Percentiles rank a stretch among this genome's conserved stretches.
These are phyloP conservation scores for Magnolia changhungtana DNA, from an alignment of 164 flowering plant genomes.

Conservation along the genomic window DNA sequence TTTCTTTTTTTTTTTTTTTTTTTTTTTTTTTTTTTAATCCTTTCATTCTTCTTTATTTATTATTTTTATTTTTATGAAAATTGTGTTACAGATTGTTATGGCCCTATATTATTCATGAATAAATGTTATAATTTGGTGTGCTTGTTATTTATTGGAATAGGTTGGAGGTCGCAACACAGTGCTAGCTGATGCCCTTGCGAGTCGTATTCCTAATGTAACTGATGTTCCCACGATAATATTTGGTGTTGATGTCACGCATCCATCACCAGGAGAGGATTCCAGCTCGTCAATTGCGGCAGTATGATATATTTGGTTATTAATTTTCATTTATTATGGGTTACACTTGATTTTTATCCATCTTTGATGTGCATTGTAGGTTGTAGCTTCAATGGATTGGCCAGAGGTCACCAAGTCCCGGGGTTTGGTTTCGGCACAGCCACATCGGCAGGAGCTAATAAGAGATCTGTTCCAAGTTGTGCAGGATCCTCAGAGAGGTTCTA, in stretches of 20 bases:
- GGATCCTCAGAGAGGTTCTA: constrained; percentile 43
- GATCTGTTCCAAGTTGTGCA: constrained; percentile 46
- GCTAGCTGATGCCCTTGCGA: constrained; percentile 34
- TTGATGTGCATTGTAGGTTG: constrained; percentile 21
- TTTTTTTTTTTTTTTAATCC: too few species aligned
- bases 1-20: too few species aligned
- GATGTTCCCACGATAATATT: constrained; percentile 52
- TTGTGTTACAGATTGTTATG: too few species aligned
- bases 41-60: too few species aligned
- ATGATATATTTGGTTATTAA: not conserved
- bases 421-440: constrained; percentile 25
- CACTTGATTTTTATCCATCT: not conserved
- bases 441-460: constrained; percentile 64
- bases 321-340: constrained; percentile 16
- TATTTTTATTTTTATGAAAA: too few species aligned
- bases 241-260: constrained; percentile 74
- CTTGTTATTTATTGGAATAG: constrained; percentile 13
- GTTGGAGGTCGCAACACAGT: constrained; percentile 53
- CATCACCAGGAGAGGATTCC: constrained; percentile 51
- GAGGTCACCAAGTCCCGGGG: constrained; percentile 28
- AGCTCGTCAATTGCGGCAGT: constrained; percentile 69
- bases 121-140: not conserved
- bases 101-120: too few species aligned
- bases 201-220: constrained; percentile 33
- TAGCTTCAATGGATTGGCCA: constrained; percentile 44